Percentiles rank a stretch among this genome's conserved stretches.
phyloP scores from a whole-genome alignment of 1,284 basidiomycete genomes.

The Moniliophthora roreri region DNA sequence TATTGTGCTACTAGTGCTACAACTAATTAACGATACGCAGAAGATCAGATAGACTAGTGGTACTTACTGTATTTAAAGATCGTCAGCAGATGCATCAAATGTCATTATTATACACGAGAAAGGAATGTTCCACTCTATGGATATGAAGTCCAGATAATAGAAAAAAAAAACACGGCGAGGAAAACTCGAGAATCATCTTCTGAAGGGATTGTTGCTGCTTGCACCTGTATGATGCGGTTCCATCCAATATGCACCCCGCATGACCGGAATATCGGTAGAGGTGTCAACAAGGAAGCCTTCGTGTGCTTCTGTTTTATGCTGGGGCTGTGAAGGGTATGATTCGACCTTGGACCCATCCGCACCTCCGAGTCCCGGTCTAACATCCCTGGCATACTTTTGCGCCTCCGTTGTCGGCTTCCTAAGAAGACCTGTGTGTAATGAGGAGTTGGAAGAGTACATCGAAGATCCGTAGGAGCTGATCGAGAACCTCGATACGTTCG shows the following conservation, averaged over 20 bases:
- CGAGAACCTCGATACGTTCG: constrained; percentile 26
- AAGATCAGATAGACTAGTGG: no score
- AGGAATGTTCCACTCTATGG: no score
- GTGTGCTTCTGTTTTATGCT: neutral
- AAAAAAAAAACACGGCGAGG: no score
- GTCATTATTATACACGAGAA: no score
- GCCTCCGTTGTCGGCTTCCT: constrained; percentile 1
- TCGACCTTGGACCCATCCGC: constrained; percentile 3
- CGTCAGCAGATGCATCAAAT: no score
- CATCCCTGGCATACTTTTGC: neutral
- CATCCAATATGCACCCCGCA: neutral
- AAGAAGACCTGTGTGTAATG: neutral
- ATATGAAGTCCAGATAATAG: no score
- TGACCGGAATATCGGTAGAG: neutral
- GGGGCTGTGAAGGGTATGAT: neutral
- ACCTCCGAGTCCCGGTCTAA: neutral
- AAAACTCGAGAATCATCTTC: neutral
- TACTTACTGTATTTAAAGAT: no score
- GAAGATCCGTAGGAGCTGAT: constrained; percentile 29
- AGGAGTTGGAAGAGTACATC: constrained; percentile 1
- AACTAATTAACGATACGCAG: no score
- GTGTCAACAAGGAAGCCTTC: neutral
- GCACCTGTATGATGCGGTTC: constrained; percentile 1
- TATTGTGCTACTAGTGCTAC: no score
- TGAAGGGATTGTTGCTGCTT: neutral